phyloP scores from a whole-genome alignment of 2,329 filamentous ascomycete genomes.

The Elsinoe necatrix region DNA sequence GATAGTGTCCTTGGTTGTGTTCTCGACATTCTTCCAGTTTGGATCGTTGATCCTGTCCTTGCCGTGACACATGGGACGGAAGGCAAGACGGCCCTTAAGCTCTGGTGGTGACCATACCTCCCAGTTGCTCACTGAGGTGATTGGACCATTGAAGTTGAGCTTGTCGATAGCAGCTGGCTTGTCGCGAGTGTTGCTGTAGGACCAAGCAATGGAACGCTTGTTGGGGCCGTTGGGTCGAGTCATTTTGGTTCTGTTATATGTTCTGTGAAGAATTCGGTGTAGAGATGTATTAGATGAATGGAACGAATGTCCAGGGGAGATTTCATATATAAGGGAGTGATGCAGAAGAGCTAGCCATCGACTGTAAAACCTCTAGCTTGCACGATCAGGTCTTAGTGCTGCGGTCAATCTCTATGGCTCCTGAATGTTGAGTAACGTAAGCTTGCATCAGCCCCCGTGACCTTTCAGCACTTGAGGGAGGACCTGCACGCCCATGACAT shows the following conservation, averaged over 20 bases:
- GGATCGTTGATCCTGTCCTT: conserved; percentile 31
- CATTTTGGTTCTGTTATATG: background rate
- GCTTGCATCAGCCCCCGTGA: background rate
- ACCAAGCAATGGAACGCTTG: conserved; percentile 4
- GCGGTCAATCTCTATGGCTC: background rate
- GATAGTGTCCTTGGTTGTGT: conserved; percentile 21
- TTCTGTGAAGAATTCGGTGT: background rate
- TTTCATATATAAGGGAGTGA: no score
- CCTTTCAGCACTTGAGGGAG: background rate
- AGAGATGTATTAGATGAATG: no score
- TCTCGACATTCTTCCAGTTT: conserved; percentile 6
- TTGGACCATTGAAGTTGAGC: conserved; percentile 28
- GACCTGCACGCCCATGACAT: background rate
- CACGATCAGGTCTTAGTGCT: background rate
- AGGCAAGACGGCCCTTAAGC: conserved; percentile 30
- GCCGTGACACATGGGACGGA: conserved; percentile 38
- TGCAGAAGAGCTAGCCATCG: no score
- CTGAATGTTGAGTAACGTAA: background rate
- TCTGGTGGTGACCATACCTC: conserved; percentile 37
- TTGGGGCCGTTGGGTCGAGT: background rate
- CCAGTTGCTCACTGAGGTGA: conserved; percentile 34
- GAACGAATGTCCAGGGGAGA: no score
- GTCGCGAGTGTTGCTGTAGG: conserved; percentile 1
- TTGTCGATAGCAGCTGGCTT: conserved; percentile 12
- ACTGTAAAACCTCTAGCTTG: no score